Evolutionary conservation across 495 filamentous ascomycete species (phyloP).

Genomic region (Tuber umbilicatum): DNA sequence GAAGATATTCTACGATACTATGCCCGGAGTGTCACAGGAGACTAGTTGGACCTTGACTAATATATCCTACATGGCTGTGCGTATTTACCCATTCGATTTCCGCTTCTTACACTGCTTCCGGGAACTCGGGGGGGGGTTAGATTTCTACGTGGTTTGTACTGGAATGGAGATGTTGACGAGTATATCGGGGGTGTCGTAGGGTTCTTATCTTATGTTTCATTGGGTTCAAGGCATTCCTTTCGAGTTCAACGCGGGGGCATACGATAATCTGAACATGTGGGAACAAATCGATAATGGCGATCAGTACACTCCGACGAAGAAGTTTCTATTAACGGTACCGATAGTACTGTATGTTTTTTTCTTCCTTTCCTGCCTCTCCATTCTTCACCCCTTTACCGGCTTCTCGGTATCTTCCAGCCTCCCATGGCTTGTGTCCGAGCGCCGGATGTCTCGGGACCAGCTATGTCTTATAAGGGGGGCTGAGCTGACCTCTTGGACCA

Average conservation of each 20-base stretch:
- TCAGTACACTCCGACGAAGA: slow-evolving; percentile 97
- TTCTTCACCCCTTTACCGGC: not conserved
- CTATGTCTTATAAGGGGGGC: not conserved
- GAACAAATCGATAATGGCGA: slow-evolving; percentile 99
- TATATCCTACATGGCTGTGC: slow-evolving; percentile 87
- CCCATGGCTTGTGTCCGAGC: not conserved
- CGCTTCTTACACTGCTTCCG: not conserved
- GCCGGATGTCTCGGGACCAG: not conserved
- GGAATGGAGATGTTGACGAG: slow-evolving; percentile 22
- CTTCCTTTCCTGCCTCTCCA: not conserved
- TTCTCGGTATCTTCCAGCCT: not conserved
- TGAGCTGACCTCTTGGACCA: not conserved
- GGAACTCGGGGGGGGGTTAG: not conserved
- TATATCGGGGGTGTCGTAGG: slow-evolving; percentile 42
- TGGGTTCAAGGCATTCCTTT: slow-evolving; percentile 96
- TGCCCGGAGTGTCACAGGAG: slow-evolving; percentile 91
- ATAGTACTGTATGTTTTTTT: slow-evolving; percentile 56
- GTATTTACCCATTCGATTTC: slow-evolving; percentile 11
- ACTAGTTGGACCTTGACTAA: slow-evolving; percentile 98
- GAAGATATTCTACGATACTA: slow-evolving; percentile 93
- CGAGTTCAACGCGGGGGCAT: slow-evolving; percentile 98
- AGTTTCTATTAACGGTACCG: slow-evolving; percentile 89
- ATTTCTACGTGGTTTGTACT: not conserved
- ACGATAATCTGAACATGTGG: slow-evolving; percentile 99
- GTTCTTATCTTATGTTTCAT: slow-evolving; percentile 99